Evolutionary conservation across 2,329 filamentous ascomycete species (phyloP).

Genomic region (Coniochaeta prunicola): DNA sequence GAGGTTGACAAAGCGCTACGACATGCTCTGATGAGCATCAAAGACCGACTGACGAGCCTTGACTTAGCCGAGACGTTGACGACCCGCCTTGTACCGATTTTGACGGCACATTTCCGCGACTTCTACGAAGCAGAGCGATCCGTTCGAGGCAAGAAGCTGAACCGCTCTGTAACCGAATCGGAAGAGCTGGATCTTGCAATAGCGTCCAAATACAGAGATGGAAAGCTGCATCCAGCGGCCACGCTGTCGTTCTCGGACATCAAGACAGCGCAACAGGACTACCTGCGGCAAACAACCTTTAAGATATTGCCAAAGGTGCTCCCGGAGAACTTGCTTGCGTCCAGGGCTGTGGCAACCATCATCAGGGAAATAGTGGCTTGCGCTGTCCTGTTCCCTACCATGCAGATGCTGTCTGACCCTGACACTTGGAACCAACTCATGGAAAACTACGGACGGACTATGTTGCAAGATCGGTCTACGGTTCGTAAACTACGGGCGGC

Average conservation of each 20-base stretch:
- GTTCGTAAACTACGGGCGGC: conserved; percentile 87
- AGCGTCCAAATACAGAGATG: conserved; percentile 86
- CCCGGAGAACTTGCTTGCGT: conserved; percentile 66
- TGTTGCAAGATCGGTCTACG: conserved; percentile 91
- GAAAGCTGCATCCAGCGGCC: conserved; percentile 80
- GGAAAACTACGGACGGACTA: conserved; percentile 77
- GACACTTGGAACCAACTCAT: conserved; percentile 98
- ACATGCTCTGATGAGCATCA: conserved; percentile 61
- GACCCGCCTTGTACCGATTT: conserved; percentile 74
- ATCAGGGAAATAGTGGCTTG: conserved; percentile 89
- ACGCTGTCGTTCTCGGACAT: conserved; percentile 77
- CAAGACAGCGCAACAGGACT: conserved; percentile 79
- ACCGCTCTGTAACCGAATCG: conserved; percentile 86
- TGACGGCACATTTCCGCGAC: conserved; percentile 83
- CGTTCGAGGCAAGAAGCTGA: conserved; percentile 81
- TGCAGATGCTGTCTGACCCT: conserved; percentile 77
- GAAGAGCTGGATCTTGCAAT: conserved; percentile 94
- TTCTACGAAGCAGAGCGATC: conserved; percentile 85
- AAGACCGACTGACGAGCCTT: conserved; percentile 63
- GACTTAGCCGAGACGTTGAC: conserved; percentile 82
- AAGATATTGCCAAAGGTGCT: conserved; percentile 64
- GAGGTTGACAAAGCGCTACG: conserved; percentile 80
- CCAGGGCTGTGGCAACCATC: conserved; percentile 71
- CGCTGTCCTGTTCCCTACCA: conserved; percentile 76
- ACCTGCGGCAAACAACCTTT: conserved; percentile 67